Evolutionary conservation across 768 basidiomycete genomes (phyloP).

Genomic region (Phaffia tasmanica): DNA sequence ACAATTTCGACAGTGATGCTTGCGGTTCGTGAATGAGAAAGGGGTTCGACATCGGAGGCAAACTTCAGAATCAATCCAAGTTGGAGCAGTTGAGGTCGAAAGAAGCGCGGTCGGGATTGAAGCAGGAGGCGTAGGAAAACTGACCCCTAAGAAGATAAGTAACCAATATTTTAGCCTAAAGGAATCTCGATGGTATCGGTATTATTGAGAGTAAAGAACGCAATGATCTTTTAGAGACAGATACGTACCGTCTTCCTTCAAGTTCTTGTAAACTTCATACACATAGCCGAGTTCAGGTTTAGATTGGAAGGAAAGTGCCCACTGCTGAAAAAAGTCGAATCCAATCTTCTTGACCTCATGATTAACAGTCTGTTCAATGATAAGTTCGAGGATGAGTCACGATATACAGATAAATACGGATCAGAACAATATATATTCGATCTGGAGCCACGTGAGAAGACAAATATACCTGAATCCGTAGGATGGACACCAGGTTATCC

Average conservation of each 20-base stretch:
- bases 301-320: conserved; percentile 80
- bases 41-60: conserved; percentile 83
- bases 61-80: conserved; percentile 93
- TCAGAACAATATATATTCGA: not conserved
- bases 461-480: conserved; percentile 53
- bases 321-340: conserved; percentile 74
- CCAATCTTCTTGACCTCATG: conserved; percentile 72
- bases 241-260: conserved; percentile 61
- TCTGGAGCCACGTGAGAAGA: not conserved
- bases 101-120: conserved; percentile 54
- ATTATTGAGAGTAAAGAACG: not conserved
- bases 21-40: conserved; percentile 90
- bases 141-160: conserved; percentile 6
- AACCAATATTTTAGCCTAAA: not conserved
- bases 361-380: conserved; percentile 45
- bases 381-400: not conserved
- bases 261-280: conserved; percentile 61
- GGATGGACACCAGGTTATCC: conserved; percentile 80
- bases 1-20: conserved; percentile 97
- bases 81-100: conserved; percentile 50
- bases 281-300: conserved; percentile 64
- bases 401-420: not conserved
- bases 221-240: not conserved
- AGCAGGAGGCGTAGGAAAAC: conserved; percentile 50
- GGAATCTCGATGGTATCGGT: not conserved